Percentiles rank a stretch among this genome's conserved stretches.
These are phyloP conservation scores for Candida sanyaensis DNA, from an alignment of 1,139 yeast genomes.

Conservation along the genomic window DNA sequence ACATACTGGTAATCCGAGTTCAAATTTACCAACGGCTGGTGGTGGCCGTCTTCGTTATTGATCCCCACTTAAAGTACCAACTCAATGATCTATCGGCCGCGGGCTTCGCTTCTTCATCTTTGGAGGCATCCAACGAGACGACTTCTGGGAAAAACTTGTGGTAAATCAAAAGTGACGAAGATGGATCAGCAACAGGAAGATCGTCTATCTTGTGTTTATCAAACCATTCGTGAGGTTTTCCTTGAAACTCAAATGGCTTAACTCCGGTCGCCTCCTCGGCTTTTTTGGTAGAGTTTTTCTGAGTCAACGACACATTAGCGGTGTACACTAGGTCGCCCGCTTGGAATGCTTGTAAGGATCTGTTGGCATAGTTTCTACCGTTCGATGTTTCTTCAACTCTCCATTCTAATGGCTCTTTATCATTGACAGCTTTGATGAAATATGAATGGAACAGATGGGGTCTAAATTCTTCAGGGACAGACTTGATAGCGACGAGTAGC, in stretches of 20 bases:
- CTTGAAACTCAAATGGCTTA: constrained; percentile 37
- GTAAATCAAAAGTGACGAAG: constrained; percentile 19
- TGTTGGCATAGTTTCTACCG: constrained; percentile 36
- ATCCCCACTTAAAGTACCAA: constrained; percentile 24
- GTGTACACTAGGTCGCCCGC: constrained; percentile 30
- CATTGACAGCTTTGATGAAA: constrained; percentile 40
- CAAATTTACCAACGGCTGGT: constrained; percentile 13
- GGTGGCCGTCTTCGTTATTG: constrained; percentile 16
- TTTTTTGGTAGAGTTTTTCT: constrained; percentile 24
- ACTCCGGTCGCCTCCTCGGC: constrained; percentile 17
- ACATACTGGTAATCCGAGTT: constrained; percentile 45
- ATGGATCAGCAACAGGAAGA: constrained; percentile 17
- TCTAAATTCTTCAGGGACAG: constrained; percentile 30
- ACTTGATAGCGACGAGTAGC: constrained; percentile 36
- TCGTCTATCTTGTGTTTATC: constrained; percentile 18
- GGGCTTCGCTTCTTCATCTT: constrained; percentile 23
- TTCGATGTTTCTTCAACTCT: constrained; percentile 33
- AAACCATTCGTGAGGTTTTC: constrained; percentile 32
- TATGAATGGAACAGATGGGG: constrained; percentile 48
- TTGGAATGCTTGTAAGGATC: constrained; percentile 32
- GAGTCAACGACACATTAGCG: constrained; percentile 37
- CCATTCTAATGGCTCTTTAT: constrained; percentile 28
- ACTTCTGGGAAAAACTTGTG: constrained; percentile 45
- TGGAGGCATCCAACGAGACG: constrained; percentile 24
- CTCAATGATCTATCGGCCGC: constrained; percentile 35